Evolutionary conservation across 2,329 filamentous ascomycete species (phyloP).

Genomic region (Aspergillus piperis): DNA sequence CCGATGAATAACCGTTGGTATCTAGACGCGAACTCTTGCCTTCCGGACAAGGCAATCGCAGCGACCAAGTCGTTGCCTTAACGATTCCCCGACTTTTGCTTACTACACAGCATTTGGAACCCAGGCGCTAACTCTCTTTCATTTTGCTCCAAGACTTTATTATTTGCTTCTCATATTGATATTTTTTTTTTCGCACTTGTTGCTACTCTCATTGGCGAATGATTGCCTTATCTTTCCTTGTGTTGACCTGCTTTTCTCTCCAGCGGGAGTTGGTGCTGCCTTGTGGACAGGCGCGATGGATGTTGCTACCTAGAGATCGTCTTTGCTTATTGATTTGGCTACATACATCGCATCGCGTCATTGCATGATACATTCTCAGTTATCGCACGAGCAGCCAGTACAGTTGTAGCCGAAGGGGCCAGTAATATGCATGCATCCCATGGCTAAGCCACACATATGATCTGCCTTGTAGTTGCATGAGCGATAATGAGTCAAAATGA

Average conservation of each 20-base stretch:
- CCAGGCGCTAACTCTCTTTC: slow-evolving; percentile 28
- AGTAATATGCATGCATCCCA: not conserved
- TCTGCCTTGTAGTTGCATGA: not conserved
- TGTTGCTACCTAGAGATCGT: slow-evolving; percentile 19
- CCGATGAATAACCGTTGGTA: slow-evolving; percentile 62
- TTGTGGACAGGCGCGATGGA: slow-evolving; percentile 22
- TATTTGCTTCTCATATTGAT: slow-evolving; percentile 5
- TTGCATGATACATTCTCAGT: slow-evolving; percentile 12
- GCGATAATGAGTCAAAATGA: slow-evolving; percentile 12
- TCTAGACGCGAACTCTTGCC: slow-evolving; percentile 10
- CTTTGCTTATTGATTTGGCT: slow-evolving; percentile 15
- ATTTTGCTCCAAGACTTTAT: slow-evolving; percentile 8
- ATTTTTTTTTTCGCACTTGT: slow-evolving; percentile 1
- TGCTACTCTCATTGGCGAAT: slow-evolving; percentile 20
- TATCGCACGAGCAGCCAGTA: slow-evolving; percentile 2
- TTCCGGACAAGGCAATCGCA: slow-evolving; percentile 8
- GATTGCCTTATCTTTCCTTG: slow-evolving; percentile 17
- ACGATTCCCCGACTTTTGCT: slow-evolving; percentile 29
- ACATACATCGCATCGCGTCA: slow-evolving; percentile 10
- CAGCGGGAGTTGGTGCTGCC: slow-evolving; percentile 38
- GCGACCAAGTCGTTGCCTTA: slow-evolving; percentile 17
- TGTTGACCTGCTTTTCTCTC: slow-evolving; percentile 27
- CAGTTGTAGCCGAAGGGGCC: not conserved
- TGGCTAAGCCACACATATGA: not conserved
- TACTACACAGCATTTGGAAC: slow-evolving; percentile 32